Evolutionary conservation across 2,329 filamentous ascomycete genomes (phyloP).

Genomic region (Fusarium virguliforme): DNA sequence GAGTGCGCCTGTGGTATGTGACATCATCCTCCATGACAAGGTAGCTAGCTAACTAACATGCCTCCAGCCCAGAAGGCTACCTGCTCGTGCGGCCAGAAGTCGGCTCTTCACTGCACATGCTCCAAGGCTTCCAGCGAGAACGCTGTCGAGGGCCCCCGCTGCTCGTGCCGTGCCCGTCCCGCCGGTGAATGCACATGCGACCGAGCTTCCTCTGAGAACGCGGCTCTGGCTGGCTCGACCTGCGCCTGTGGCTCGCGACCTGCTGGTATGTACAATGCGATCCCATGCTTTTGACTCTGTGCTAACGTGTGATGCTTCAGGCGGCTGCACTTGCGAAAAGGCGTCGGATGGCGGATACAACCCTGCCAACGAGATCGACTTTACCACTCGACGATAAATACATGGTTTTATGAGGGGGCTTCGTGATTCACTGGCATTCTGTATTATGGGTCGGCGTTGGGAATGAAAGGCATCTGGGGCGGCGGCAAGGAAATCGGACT

Average conservation of each 20-base stretch:
- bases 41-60: slow-evolving; percentile 15
- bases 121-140: slow-evolving; percentile 85
- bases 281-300: background rate
- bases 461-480: slow-evolving; percentile 22
- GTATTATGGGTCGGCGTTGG: slow-evolving; percentile 44
- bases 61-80: slow-evolving; percentile 73
- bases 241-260: slow-evolving; percentile 86
- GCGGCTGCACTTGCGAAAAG: slow-evolving; percentile 88
- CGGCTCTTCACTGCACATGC: slow-evolving; percentile 89
- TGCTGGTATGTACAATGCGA: slow-evolving; percentile 68
- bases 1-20: slow-evolving; percentile 73
- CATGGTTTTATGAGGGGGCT: background rate
- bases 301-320: slow-evolving; percentile 57
- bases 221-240: slow-evolving; percentile 69
- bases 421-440: slow-evolving; percentile 27
- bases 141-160: slow-evolving; percentile 78
- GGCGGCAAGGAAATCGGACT: slow-evolving; percentile 31
- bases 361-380: slow-evolving; percentile 83
- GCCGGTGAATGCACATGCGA: slow-evolving; percentile 88
- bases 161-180: slow-evolving; percentile 86
- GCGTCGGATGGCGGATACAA: slow-evolving; percentile 74
- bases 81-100: slow-evolving; percentile 92
- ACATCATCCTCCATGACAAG: slow-evolving; percentile 13
- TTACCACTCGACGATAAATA: slow-evolving; percentile 74
- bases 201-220: slow-evolving; percentile 79